Conservation (phyloP, 371 early-diverging fungal genomes). For the Syncephalastrum racemosum region DNA sequence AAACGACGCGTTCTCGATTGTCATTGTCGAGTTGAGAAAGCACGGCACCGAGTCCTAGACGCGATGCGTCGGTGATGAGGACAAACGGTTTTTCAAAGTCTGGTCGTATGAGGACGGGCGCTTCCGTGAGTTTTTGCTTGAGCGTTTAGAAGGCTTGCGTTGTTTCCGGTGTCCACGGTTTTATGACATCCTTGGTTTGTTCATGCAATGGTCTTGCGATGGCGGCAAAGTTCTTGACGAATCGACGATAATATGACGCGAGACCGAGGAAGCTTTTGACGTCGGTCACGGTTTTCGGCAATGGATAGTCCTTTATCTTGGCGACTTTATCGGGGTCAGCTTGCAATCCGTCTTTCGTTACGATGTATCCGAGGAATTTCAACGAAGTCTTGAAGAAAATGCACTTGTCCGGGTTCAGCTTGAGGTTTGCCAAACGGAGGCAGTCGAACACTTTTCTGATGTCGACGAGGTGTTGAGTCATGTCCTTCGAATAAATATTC, state of each 20-base stretch:
- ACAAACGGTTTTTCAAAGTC: slow-evolving; percentile 21
- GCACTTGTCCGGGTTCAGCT: background rate
- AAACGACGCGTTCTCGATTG: no score
- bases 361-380: background rate
- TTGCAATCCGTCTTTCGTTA: slow-evolving; percentile 6
- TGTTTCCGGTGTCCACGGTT: no score
- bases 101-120: slow-evolving; percentile 16
- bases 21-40: slow-evolving; percentile 6
- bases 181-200: no score
- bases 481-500: background rate
- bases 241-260: no score
- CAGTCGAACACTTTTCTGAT: background rate
- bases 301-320: slow-evolving; percentile 22
- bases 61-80: slow-evolving; percentile 35
- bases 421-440: background rate
- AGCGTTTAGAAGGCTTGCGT: no score
- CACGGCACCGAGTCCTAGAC: slow-evolving; percentile 30
- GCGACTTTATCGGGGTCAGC: slow-evolving; percentile 24
- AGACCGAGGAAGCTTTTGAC: no score
- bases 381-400: background rate
- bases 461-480: slow-evolving; percentile 5
- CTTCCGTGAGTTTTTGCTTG: no score
- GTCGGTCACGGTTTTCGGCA: no score
- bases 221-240: slow-evolving; percentile 25
- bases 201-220: no score